Evolutionary conservation across 495 filamentous ascomycete species (phyloP).

Genomic region (Parmelia sp.): DNA sequence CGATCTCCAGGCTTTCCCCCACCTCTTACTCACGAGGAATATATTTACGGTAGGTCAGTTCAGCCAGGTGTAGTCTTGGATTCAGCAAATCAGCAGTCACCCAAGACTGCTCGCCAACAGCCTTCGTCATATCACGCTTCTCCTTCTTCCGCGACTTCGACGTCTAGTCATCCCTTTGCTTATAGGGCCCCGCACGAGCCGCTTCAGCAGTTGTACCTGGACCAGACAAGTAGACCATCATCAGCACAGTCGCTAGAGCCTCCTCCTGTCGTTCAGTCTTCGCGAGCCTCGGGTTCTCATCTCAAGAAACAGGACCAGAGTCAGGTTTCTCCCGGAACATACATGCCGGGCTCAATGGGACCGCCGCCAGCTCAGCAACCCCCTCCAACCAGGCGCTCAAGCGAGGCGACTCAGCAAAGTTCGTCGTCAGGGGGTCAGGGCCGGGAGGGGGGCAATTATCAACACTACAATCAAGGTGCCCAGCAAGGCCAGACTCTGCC

Average conservation of each 20-base stretch:
- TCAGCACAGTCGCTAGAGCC: conserved; percentile 27
- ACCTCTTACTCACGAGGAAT: conserved; percentile 17
- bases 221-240: conserved; percentile 26
- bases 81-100: conserved; percentile 15
- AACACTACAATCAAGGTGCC: conserved; percentile 22
- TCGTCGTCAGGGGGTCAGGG: conserved; percentile 13
- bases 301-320: conserved; percentile 14
- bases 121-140: conserved; percentile 24
- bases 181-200: conserved; percentile 20
- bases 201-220: conserved; percentile 22
- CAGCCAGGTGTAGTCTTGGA: conserved; percentile 17
- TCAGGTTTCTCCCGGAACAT: conserved; percentile 13
- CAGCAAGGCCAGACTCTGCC: conserved; percentile 21
- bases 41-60: conserved; percentile 13
- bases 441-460: conserved; percentile 24
- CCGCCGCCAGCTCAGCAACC: conserved; percentile 24
- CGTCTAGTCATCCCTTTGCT: conserved; percentile 25
- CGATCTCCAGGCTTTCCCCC: conserved; percentile 17
- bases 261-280: conserved; percentile 17
- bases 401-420: conserved; percentile 22
- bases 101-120: conserved; percentile 20
- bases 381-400: conserved; percentile 20
- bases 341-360: conserved; percentile 25
- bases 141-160: conserved; percentile 26
- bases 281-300: conserved; percentile 19